Conservation (phyloP, 1,139 yeast genomes). For the Yamadazyma taylorii region DNA sequence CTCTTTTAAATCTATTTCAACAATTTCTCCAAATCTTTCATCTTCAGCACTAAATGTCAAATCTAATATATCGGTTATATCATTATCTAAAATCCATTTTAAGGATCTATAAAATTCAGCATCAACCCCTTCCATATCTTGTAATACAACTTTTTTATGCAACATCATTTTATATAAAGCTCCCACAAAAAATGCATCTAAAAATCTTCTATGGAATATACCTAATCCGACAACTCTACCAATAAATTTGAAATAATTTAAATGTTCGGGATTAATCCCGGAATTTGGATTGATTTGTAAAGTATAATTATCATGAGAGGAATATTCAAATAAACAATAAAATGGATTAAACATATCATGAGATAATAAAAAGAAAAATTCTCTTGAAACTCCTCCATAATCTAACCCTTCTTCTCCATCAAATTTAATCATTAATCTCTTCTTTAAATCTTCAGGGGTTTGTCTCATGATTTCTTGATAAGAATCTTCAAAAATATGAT, state of each 20-base stretch:
- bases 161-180: conserved; percentile 98
- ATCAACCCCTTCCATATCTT: conserved; percentile 99
- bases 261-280: conserved; percentile 97
- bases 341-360: conserved; percentile 99
- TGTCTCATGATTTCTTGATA: conserved; percentile 99
- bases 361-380: conserved; percentile 90
- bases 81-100: conserved; percentile 95
- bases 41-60: conserved; percentile 94
- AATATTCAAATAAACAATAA: conserved; percentile 93
- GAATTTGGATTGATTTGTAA: conserved; percentile 96
- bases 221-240: conserved; percentile 98
- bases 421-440: conserved; percentile 94
- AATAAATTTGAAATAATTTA: conserved; percentile 95
- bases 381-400: conserved; percentile 99
- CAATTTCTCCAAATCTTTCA: conserved; percentile 92
- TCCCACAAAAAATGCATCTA: conserved; percentile 97
- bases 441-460: conserved; percentile 96
- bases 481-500: conserved; percentile 94
- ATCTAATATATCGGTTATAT: conserved; percentile 78
- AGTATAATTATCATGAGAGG: conserved; percentile 97
- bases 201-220: conserved; percentile 95
- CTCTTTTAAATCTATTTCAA: conserved; percentile 86
- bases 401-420: conserved; percentile 99
- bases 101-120: conserved; percentile 93
- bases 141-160: conserved; percentile 88